phyloP scores from a whole-genome alignment of 2,329 filamentous ascomycete genomes.

The Colletotrichum tofieldiae region DNA sequence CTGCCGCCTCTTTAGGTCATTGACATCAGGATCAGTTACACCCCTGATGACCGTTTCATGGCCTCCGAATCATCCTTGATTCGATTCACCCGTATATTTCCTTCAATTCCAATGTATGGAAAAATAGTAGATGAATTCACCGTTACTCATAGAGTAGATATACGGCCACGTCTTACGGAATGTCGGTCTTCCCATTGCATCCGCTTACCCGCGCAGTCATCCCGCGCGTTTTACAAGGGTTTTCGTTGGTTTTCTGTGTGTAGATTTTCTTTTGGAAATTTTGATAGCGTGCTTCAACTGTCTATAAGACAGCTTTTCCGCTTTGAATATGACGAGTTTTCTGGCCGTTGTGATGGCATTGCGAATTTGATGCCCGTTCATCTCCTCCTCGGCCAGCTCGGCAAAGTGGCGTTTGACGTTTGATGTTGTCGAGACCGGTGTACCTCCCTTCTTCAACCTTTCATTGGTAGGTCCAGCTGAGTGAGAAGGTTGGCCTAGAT shows the following conservation, averaged over 20 bases:
- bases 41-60: too few relatives aligned
- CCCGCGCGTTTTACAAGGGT: background rate
- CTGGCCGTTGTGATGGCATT: constrained; percentile 7
- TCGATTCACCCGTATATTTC: too few relatives aligned
- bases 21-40: too few relatives aligned
- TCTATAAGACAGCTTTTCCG: background rate
- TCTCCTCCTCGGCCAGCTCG: background rate
- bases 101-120: too few relatives aligned
- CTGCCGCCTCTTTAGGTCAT: too few relatives aligned
- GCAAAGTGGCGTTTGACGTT: background rate
- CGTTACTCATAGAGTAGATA: too few relatives aligned
- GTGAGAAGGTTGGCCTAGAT: constrained; percentile 38
- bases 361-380: constrained; percentile 16
- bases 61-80: too few relatives aligned
- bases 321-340: background rate
- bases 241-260: too few relatives aligned
- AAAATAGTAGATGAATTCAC: too few relatives aligned
- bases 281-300: background rate
- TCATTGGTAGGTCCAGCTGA: background rate
- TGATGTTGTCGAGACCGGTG: background rate
- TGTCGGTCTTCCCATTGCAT: background rate
- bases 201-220: background rate
- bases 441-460: background rate
- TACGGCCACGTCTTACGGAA: background rate
- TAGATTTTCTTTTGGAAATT: background rate